Conservation (phyloP, 225 moss, liverwort and hornwort species). For the Antitrichia curtipendula region DNA sequence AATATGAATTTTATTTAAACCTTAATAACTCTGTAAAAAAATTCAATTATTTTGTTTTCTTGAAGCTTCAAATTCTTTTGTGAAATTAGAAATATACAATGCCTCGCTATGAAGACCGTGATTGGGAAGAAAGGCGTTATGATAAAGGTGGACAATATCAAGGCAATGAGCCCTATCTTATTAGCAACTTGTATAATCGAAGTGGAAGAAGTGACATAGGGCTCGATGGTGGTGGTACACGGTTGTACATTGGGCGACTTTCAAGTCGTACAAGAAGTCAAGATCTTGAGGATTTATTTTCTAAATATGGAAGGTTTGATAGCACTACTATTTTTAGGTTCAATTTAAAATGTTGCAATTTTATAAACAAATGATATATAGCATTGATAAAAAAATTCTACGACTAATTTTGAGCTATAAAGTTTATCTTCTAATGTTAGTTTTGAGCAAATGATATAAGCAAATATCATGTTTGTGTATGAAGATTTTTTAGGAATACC, state of each 20-base stretch:
- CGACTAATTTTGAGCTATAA: no score
- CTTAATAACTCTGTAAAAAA: background rate
- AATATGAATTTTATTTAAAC: background rate
- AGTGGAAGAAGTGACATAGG: background rate
- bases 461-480: background rate
- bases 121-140: constrained; percentile 29
- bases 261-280: constrained; percentile 82
- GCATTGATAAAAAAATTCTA: background rate
- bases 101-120: constrained; percentile 55
- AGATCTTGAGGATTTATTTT: constrained; percentile 78
- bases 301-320: constrained; percentile 71
- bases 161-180: constrained; percentile 1
- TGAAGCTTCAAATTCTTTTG: background rate
- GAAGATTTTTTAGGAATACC: fast-evolving
- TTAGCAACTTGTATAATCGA: background rate
- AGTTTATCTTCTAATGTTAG: no score
- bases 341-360: background rate
- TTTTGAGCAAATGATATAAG: background rate
- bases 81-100: background rate
- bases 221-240: constrained; percentile 39
- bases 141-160: constrained; percentile 10
- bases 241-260: constrained; percentile 75
- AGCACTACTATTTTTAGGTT: background rate
- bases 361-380: background rate
- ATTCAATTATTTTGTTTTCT: background rate